Conservation (phyloP, 768 basidiomycete species). For the Suillus discolor region DNA sequence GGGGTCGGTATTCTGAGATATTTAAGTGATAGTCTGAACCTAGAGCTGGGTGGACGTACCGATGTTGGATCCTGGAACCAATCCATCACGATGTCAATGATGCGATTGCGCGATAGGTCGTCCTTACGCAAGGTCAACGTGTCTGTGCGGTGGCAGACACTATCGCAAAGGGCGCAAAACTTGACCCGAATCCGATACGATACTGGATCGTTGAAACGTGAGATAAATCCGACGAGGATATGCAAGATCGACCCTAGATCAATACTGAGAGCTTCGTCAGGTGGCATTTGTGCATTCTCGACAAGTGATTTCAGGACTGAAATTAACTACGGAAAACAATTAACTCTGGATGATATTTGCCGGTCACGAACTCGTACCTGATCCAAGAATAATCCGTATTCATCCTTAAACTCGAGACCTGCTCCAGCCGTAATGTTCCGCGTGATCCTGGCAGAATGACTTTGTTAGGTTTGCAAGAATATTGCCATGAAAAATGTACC, state of each 20-base stretch:
- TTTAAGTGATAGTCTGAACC: slow-evolving; percentile 6
- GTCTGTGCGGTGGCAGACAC: slow-evolving; percentile 63
- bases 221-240: slow-evolving; percentile 64
- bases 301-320: slow-evolving; percentile 75
- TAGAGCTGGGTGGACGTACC: slow-evolving; percentile 40
- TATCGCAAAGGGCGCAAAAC: slow-evolving; percentile 74
- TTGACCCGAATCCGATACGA: slow-evolving; percentile 71
- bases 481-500: slow-evolving; percentile 27
- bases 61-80: slow-evolving; percentile 66
- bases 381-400: slow-evolving; percentile 61
- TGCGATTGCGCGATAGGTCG: slow-evolving; percentile 61
- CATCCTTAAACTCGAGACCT: slow-evolving; percentile 41
- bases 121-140: slow-evolving; percentile 68
- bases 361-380: slow-evolving; percentile 50
- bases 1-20: slow-evolving; percentile 37
- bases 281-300: slow-evolving; percentile 63
- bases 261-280: slow-evolving; percentile 62
- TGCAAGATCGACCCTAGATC: slow-evolving; percentile 65
- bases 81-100: slow-evolving; percentile 76
- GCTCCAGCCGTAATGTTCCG: slow-evolving; percentile 51
- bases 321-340: slow-evolving; percentile 54
- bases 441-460: slow-evolving; percentile 43
- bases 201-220: slow-evolving; percentile 55
- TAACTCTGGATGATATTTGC: slow-evolving; percentile 9
- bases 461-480: slow-evolving; percentile 1